Evolutionary conservation across 2,329 filamentous ascomycete genomes (phyloP).

Genomic region (Exophiala viscosa): DNA sequence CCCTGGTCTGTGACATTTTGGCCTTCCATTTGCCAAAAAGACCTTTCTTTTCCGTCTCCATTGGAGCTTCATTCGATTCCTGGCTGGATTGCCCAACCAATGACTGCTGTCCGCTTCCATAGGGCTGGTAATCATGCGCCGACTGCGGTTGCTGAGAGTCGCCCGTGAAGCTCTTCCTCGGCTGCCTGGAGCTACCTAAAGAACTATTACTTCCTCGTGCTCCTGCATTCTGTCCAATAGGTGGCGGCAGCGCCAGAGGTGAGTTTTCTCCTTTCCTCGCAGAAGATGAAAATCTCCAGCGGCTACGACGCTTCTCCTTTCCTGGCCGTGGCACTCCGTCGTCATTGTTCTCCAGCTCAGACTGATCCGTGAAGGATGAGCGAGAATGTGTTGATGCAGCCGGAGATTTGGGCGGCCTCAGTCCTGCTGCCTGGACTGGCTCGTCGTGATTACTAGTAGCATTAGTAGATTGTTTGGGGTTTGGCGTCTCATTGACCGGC

Average conservation of each 20-base stretch:
- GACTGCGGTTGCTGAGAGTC: slow-evolving; percentile 42
- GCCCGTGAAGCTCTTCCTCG: slow-evolving; percentile 44
- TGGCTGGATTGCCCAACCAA: slow-evolving; percentile 33
- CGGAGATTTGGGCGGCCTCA: slow-evolving; percentile 69
- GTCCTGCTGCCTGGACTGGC: slow-evolving; percentile 46
- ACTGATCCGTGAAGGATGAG: slow-evolving; percentile 70
- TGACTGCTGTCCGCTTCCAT: slow-evolving; percentile 24
- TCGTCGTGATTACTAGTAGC: slow-evolving; percentile 41
- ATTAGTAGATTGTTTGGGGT: slow-evolving; percentile 6
- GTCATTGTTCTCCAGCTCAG: slow-evolving; percentile 71
- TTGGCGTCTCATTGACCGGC: slow-evolving; percentile 28
- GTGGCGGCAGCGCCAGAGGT: slow-evolving; percentile 44
- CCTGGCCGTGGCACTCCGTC: slow-evolving; percentile 36
- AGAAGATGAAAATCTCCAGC: slow-evolving; percentile 65
- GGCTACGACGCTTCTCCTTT: slow-evolving; percentile 67
- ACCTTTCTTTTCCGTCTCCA: slow-evolving; percentile 54
- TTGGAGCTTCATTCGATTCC: slow-evolving; percentile 37
- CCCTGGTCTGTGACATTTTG: slow-evolving; percentile 53
- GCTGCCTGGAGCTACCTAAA: slow-evolving; percentile 57
- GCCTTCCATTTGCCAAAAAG: slow-evolving; percentile 63
- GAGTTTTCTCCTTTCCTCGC: slow-evolving; percentile 55
- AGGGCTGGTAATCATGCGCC: slow-evolving; percentile 36
- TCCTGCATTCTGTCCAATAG: slow-evolving; percentile 59
- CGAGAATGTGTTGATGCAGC: slow-evolving; percentile 72
- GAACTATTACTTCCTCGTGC: slow-evolving; percentile 66